phyloP scores from a whole-genome alignment of 805 yeast species.

The Suhomyces sp. region DNA sequence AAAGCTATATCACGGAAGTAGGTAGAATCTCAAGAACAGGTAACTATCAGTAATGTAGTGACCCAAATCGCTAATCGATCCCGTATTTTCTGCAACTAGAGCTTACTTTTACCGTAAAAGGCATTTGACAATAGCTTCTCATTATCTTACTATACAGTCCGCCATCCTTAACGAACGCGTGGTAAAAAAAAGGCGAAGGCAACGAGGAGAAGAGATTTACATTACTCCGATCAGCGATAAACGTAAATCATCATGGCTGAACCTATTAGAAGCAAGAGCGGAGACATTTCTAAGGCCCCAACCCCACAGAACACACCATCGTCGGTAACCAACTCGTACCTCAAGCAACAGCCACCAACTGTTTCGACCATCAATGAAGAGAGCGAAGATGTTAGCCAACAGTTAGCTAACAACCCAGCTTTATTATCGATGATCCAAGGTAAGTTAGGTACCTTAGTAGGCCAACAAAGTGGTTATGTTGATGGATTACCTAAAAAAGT shows the following conservation, averaged over 20 bases:
- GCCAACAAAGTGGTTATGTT: conserved; percentile 83
- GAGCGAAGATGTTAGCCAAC: conserved; percentile 41
- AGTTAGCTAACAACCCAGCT: conserved; percentile 74
- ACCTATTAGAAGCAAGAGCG: conserved; percentile 71
- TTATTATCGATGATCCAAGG: conserved; percentile 86
- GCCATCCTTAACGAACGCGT: not conserved
- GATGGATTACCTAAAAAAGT: conserved; percentile 69
- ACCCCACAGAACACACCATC: conserved; percentile 99
- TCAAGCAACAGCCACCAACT: conserved; percentile 58
- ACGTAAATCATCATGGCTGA: conserved; percentile 58
- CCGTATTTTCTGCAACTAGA: not conserved
- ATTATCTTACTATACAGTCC: not conserved
- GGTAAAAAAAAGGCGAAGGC: conserved; percentile 1
- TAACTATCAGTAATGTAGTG: not conserved
- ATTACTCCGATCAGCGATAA: not conserved
- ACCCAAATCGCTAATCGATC: not conserved
- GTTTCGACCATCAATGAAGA: conserved; percentile 66
- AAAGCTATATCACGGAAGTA: not conserved
- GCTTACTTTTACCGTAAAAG: not conserved
- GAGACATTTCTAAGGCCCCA: conserved; percentile 87
- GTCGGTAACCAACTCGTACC: conserved; percentile 69
- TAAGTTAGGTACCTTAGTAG: conserved; percentile 78
- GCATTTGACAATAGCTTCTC: not conserved
- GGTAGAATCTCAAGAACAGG: not conserved
- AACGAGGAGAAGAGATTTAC: not conserved